Evolutionary conservation across 1,284 basidiomycete species (phyloP).

Genomic region (Ceratobasidium sp.): DNA sequence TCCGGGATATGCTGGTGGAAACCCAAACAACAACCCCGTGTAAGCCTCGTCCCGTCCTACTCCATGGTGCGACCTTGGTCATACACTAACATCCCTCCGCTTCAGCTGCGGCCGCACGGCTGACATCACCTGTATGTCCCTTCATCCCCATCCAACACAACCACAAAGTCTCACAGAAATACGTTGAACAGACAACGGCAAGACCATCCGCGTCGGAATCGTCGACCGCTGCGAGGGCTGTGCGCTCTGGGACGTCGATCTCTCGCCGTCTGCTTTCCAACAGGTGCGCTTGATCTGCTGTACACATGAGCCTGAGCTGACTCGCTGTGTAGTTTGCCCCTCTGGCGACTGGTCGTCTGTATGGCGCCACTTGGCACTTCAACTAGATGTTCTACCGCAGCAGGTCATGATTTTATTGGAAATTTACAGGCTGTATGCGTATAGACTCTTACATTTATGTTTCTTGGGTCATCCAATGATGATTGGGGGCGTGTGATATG

Average conservation of each 20-base stretch:
- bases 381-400: no score
- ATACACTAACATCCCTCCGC: no score
- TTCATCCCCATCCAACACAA: background rate
- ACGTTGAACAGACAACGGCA: background rate
- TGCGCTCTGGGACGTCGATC: slow-evolving; percentile 24
- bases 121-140: slow-evolving; percentile 5
- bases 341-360: slow-evolving; percentile 19
- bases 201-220: slow-evolving; percentile 11
- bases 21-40: slow-evolving; percentile 39
- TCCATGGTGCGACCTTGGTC: no score
- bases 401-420: no score
- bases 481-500: no score
- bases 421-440: no score
- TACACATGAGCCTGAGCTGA: background rate
- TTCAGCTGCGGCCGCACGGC: slow-evolving; percentile 3
- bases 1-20: slow-evolving; percentile 27
- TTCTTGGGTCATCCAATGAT: no score
- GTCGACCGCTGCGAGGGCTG: slow-evolving; percentile 32
- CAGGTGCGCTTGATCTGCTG: slow-evolving; percentile 1
- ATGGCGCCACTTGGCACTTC: slow-evolving; percentile 37
- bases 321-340: slow-evolving; percentile 15
- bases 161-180: background rate
- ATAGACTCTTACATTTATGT: no score
- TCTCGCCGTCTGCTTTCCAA: slow-evolving; percentile 34
- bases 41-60: background rate